These are phyloP conservation scores for Trichoderma sp. DNA, from an alignment of 2,329 filamentous ascomycete species.

Conservation along the genomic window DNA sequence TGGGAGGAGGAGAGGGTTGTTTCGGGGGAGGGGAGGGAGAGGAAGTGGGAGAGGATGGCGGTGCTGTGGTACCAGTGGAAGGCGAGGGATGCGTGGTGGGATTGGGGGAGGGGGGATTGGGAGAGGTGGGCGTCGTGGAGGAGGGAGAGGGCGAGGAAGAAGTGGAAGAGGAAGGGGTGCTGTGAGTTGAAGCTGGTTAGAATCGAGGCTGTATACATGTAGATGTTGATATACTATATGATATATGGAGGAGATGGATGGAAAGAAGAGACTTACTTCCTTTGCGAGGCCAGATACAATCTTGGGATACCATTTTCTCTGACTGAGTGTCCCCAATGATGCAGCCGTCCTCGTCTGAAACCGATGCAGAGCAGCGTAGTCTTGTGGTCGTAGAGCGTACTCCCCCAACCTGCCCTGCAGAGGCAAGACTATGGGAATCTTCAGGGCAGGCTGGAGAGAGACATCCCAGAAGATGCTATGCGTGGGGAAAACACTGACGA, in stretches of 20 bases:
- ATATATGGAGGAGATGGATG: not conserved
- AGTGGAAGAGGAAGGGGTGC: slow-evolving; percentile 55
- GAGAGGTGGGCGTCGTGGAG: slow-evolving; percentile 51
- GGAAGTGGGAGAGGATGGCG: slow-evolving; percentile 46
- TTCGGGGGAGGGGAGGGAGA: slow-evolving; percentile 32
- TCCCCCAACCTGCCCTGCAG: slow-evolving; percentile 22
- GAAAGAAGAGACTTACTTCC: slow-evolving; percentile 33
- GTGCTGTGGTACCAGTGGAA: slow-evolving; percentile 50
- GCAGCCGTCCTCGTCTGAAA: slow-evolving; percentile 45
- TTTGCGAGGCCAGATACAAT: slow-evolving; percentile 40
- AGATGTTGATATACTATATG: not conserved
- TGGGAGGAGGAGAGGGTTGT: slow-evolving; percentile 34
- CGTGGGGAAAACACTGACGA: not conserved
- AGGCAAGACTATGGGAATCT: slow-evolving; percentile 29
- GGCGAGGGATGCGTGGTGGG: slow-evolving; percentile 35
- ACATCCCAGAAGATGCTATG: not conserved
- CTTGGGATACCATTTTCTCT: slow-evolving; percentile 35
- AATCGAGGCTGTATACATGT: slow-evolving; percentile 13
- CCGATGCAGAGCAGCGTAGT: slow-evolving; percentile 38
- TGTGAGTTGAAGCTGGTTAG: slow-evolving; percentile 24
- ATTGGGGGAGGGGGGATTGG: slow-evolving; percentile 20
- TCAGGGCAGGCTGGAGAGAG: slow-evolving; percentile 16
- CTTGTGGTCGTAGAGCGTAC: slow-evolving; percentile 34
- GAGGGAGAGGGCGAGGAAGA: slow-evolving; percentile 50
- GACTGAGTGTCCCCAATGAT: slow-evolving; percentile 37